phyloP scores from a whole-genome alignment of 768 basidiomycete species.

The Amanita subjunquillea region DNA sequence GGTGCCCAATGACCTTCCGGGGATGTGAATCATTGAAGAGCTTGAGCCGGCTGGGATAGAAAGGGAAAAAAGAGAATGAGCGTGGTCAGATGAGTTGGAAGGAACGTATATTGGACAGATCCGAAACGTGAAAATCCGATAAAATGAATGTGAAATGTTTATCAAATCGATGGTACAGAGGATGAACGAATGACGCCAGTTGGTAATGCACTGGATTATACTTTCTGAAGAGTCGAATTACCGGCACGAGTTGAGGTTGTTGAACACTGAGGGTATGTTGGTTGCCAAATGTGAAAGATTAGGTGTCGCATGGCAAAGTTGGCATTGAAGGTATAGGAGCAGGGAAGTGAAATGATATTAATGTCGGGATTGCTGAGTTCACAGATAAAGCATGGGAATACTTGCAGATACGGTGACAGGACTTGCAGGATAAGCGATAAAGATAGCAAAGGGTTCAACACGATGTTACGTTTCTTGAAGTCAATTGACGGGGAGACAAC shows the following conservation, averaged over 20 bases:
- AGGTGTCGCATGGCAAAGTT: neutral
- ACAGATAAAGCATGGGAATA: neutral
- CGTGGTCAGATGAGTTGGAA: neutral
- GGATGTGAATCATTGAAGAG: neutral
- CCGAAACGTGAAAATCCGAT: neutral
- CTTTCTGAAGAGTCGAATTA: neutral
- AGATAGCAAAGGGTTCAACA: neutral
- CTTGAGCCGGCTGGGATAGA: neutral
- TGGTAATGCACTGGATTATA: neutral
- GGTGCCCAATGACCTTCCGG: neutral
- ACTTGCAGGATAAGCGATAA: conserved; percentile 2
- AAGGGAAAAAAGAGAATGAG: neutral
- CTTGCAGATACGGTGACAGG: conserved; percentile 5
- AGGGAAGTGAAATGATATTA: neutral
- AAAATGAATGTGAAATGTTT: neutral
- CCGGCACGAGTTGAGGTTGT: neutral
- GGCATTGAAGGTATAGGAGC: neutral
- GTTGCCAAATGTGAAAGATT: conserved; percentile 5
- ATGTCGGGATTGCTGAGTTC: neutral
- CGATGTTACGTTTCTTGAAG: neutral
- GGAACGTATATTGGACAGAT: neutral
- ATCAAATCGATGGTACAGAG: neutral
- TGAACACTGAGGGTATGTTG: neutral
- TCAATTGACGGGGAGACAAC: neutral
- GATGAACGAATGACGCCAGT: neutral